phyloP scores from a whole-genome alignment of 2,329 filamentous ascomycete species.

The Colletotrichum abscissum region DNA sequence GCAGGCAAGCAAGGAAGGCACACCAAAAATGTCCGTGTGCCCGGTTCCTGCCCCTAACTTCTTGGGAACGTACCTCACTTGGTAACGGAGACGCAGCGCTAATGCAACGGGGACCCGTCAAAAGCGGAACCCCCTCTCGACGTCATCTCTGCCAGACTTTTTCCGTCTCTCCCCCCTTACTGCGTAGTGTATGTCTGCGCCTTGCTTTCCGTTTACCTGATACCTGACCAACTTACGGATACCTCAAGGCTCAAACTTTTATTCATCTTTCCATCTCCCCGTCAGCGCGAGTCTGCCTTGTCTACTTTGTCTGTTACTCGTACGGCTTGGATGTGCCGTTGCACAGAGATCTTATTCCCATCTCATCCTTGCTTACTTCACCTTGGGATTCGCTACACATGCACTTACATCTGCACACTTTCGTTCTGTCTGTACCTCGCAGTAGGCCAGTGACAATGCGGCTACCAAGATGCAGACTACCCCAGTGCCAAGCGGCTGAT shows the following conservation, averaged over 20 bases:
- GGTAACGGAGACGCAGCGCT: not conserved
- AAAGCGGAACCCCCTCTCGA: constrained; percentile 10
- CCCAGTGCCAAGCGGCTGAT: not conserved
- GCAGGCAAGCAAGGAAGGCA: not conserved
- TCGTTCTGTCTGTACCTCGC: not conserved
- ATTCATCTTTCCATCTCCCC: not conserved
- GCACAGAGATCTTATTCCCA: not conserved
- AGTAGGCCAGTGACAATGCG: not conserved
- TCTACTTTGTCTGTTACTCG: constrained; percentile 10
- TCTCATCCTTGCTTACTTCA: not conserved
- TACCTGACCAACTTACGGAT: not conserved
- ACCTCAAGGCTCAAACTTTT: no score
- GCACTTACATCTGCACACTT: not conserved
- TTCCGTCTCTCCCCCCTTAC: not conserved
- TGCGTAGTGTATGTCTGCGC: not conserved
- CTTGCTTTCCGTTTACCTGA: not conserved
- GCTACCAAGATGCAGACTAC: not conserved
- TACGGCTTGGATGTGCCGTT: not conserved
- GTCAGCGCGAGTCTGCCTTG: not conserved
- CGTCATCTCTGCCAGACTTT: constrained; percentile 30
- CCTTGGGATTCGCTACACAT: no score
- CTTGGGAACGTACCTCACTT: no score
- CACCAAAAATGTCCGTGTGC: not conserved
- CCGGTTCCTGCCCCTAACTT: not conserved
- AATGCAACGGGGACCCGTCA: not conserved